A percentile compares a stretch with the other conserved stretches of the same genome.
Conservation (phyloP, 116 monocot genomes). For the Posidonia oceanica region DNA sequence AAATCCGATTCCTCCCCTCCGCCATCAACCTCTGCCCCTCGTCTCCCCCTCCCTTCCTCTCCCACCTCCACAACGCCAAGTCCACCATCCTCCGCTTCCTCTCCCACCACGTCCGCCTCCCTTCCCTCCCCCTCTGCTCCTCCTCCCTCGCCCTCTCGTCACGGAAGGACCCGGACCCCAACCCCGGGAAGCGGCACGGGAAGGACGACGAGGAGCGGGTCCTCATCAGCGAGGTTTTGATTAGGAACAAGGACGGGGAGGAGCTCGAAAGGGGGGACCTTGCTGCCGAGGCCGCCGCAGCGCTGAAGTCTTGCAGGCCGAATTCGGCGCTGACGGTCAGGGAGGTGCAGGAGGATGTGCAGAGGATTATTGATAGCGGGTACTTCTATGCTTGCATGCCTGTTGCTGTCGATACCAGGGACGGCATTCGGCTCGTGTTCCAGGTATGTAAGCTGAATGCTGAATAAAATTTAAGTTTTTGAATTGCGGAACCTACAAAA, state of each 20-base stretch:
- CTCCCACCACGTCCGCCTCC: constrained; percentile 8
- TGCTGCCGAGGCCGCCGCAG: constrained; percentile 47
- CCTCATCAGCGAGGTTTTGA: constrained; percentile 83
- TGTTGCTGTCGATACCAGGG: constrained; percentile 85
- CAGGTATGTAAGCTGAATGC: constrained; percentile 26
- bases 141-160: constrained; percentile 17
- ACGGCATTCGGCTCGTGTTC: constrained; percentile 82
- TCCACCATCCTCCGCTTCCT: constrained; percentile 3
- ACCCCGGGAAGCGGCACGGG: constrained; percentile 12
- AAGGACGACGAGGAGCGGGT: constrained; percentile 69
- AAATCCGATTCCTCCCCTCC: background rate
- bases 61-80: background rate
- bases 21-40: constrained; percentile 1
- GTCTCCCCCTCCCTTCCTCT: background rate
- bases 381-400: constrained; percentile 83
- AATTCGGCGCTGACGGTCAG: constrained; percentile 81
- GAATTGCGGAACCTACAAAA: background rate
- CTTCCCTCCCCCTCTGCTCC: constrained; percentile 11
- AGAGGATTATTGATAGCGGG: constrained; percentile 75
- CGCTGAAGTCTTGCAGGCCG: constrained; percentile 59
- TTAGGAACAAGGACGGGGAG: constrained; percentile 88
- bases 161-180: constrained; percentile 10
- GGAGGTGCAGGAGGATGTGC: constrained; percentile 97
- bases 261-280: constrained; percentile 65
- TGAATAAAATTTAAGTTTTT: too few relatives aligned